These are phyloP conservation scores for Eucalyptus decipiens DNA, from an alignment of 345 rosid species.

Conservation along the genomic window DNA sequence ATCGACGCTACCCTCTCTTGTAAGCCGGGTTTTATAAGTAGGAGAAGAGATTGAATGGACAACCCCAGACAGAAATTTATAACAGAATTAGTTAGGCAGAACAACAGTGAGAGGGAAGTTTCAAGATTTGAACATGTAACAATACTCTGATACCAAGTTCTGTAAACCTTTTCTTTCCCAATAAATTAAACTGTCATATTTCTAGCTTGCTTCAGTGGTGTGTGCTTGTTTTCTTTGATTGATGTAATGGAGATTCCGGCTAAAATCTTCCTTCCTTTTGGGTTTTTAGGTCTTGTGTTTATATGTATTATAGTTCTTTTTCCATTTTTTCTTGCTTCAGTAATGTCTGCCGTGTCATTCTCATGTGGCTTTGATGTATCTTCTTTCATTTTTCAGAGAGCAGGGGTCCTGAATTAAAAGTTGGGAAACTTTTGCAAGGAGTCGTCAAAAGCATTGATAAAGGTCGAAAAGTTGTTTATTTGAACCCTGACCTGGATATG, in stretches of 20 bases:
- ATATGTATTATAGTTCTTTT: background rate
- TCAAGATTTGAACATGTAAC: background rate
- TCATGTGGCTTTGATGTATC: background rate
- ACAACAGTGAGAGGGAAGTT: background rate
- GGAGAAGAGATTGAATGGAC: background rate
- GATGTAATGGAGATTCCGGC: background rate
- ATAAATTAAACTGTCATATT: background rate
- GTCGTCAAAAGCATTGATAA: constrained; percentile 66
- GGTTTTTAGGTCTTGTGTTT: background rate
- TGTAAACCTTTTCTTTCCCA: background rate
- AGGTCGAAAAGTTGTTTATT: constrained; percentile 57
- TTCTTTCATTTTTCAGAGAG: constrained; percentile 13
- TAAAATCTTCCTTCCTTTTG: background rate
- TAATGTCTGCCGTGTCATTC: background rate
- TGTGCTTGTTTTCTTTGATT: background rate
- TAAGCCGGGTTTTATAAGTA: background rate
- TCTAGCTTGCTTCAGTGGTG: background rate
- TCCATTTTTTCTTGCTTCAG: background rate
- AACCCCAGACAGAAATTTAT: background rate
- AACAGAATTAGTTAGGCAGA: background rate
- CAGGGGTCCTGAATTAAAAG: constrained; percentile 24
- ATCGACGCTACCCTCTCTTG: background rate
- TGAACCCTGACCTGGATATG: constrained; percentile 53
- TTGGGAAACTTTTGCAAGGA: constrained; percentile 73
- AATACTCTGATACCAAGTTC: background rate